A percentile compares a stretch with the other conserved stretches of the same genome.
These are phyloP conservation scores for Claviceps maximensis DNA, from an alignment of 2,329 filamentous ascomycete species.

Conservation along the genomic window DNA sequence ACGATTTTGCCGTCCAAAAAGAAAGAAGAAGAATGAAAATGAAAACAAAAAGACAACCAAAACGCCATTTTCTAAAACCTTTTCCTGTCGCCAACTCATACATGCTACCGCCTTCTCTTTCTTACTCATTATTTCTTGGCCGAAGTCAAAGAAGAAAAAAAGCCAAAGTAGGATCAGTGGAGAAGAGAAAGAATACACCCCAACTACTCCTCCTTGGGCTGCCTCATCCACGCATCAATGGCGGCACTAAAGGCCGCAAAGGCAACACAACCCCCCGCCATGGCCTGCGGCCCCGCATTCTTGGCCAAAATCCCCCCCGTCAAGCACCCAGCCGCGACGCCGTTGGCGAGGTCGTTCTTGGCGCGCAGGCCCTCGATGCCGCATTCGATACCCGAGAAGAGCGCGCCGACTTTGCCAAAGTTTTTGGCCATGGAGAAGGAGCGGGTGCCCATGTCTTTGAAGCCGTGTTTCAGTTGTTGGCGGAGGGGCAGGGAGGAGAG, in stretches of 20 bases:
- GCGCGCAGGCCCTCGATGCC: constrained; percentile 84
- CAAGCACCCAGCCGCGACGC: constrained; percentile 74
- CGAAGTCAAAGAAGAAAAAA: not conserved
- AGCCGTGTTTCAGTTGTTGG: constrained; percentile 71
- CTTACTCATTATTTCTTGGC: not conserved
- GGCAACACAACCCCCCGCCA: constrained; percentile 74
- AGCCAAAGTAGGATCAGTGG: not conserved
- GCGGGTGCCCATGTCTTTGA: constrained; percentile 87
- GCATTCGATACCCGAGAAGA: constrained; percentile 90
- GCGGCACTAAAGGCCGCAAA: constrained; percentile 89
- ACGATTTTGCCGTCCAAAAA: not conserved
- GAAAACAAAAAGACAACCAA: not conserved
- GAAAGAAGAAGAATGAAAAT: no score
- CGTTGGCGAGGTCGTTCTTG: constrained; percentile 88
- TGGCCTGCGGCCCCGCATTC: constrained; percentile 79
- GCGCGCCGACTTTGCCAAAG: constrained; percentile 83
- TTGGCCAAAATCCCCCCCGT: constrained; percentile 82
- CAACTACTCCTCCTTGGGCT: constrained; percentile 48
- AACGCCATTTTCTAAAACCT: not conserved
- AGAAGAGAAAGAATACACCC: not conserved
- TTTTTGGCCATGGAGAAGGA: constrained; percentile 81
- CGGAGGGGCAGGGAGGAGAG: constrained; percentile 59
- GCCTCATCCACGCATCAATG: constrained; percentile 84
- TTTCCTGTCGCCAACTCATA: not conserved
- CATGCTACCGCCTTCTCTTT: not conserved